A percentile compares a stretch with the other conserved stretches of the same genome.
These are phyloP conservation scores for Senna siamea DNA, from an alignment of 306 rosid genomes.

Conservation along the genomic window DNA sequence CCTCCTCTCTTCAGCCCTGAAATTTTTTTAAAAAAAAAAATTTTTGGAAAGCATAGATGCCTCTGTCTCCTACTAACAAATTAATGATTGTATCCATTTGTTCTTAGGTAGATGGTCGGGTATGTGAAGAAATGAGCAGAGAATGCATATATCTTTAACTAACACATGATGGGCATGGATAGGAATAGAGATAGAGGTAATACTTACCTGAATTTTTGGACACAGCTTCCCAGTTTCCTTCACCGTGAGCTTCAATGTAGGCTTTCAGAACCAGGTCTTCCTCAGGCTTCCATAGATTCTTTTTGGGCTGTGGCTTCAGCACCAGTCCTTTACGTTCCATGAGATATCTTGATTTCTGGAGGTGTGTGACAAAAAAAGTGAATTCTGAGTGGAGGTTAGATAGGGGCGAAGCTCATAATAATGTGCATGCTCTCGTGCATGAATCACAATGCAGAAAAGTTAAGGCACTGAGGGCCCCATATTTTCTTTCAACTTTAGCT, in stretches of 20 bases:
- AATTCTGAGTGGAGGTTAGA: slow-evolving; percentile 13
- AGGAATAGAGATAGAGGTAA: background rate
- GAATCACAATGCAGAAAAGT: slow-evolving; percentile 31
- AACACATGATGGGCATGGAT: background rate
- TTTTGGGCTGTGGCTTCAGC: slow-evolving; percentile 49
- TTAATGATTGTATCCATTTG: background rate
- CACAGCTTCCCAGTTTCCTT: slow-evolving; percentile 72
- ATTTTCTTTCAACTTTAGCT: slow-evolving; percentile 42
- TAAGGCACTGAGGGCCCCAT: slow-evolving; percentile 47
- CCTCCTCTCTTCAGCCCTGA: slow-evolving; percentile 67
- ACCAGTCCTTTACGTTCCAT: slow-evolving; percentile 48
- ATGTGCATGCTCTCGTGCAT: slow-evolving; percentile 38
- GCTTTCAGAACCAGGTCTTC: slow-evolving; percentile 63
- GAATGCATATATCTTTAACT: background rate
- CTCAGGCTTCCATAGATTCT: slow-evolving; percentile 72
- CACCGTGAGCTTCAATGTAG: slow-evolving; percentile 72
- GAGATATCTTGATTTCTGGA: background rate
- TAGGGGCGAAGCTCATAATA: background rate
- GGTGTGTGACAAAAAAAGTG: slow-evolving; percentile 4
- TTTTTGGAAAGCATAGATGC: no score
- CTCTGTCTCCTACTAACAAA: background rate
- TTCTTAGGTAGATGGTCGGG: background rate
- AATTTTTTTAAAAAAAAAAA: no score
- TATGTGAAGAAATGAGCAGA: no score
- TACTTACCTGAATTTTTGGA: slow-evolving; percentile 56